Evolutionary conservation across 768 basidiomycete genomes (phyloP).

Genomic region (Tylopilus rubrobrunneus): DNA sequence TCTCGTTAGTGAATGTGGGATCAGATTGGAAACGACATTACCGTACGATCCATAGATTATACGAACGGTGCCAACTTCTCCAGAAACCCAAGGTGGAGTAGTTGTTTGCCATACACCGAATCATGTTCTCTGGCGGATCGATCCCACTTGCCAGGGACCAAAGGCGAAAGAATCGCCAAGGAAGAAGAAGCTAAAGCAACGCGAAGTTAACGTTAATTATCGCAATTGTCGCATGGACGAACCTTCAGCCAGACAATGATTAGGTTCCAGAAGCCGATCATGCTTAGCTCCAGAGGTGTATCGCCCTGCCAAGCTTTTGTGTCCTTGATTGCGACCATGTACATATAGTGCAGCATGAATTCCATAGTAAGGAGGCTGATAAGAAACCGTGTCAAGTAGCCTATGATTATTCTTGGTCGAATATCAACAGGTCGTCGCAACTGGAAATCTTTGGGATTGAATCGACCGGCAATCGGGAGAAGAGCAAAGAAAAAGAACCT

Average conservation of each 20-base stretch:
- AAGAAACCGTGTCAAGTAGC: constrained; percentile 71
- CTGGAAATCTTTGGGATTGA: constrained; percentile 33
- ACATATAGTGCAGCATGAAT: constrained; percentile 88
- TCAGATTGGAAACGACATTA: constrained; percentile 29
- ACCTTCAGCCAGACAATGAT: constrained; percentile 97
- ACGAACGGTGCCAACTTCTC: constrained; percentile 95
- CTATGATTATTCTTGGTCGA: constrained; percentile 34
- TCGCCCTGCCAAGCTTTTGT: constrained; percentile 75
- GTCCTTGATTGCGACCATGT: constrained; percentile 95
- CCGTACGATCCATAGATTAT: constrained; percentile 94
- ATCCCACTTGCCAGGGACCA: constrained; percentile 89
- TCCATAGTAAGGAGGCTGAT: constrained; percentile 82
- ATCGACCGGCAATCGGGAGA: not conserved
- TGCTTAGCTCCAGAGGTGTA: constrained; percentile 74
- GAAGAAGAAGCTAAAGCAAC: constrained; percentile 68
- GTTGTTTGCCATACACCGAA: constrained; percentile 97
- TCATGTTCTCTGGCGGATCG: constrained; percentile 97
- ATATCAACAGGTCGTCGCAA: constrained; percentile 56
- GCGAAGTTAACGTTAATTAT: not conserved
- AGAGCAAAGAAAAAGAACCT: constrained; percentile 47
- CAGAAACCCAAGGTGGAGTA: constrained; percentile 93
- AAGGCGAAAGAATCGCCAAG: constrained; percentile 95
- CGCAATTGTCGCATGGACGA: constrained; percentile 9
- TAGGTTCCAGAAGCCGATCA: constrained; percentile 97
- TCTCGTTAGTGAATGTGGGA: not conserved